A percentile compares a stretch with the other conserved stretches of the same genome.
Evolutionary conservation across 768 basidiomycete species (phyloP).

Genomic region (Wakefieldia striispora): DNA sequence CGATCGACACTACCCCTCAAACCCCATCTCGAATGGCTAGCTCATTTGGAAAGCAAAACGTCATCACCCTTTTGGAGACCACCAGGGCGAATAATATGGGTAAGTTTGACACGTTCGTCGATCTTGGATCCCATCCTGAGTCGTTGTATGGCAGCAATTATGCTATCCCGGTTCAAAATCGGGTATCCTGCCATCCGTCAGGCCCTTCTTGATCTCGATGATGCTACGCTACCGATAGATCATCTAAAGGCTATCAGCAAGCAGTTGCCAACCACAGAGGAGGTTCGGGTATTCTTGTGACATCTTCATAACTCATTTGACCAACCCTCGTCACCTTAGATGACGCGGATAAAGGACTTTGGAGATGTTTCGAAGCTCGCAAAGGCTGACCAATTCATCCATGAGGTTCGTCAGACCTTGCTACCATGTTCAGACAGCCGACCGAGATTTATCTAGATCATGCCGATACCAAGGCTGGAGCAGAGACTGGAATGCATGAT

Average conservation of each 20-base stretch:
- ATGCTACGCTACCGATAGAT: conserved; percentile 65
- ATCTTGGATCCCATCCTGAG: conserved; percentile 1
- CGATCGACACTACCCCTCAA: conserved; percentile 47
- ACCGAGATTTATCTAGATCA: conserved; percentile 52
- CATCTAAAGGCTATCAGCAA: conserved; percentile 71
- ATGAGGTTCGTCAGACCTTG: conserved; percentile 48
- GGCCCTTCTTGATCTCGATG: conserved; percentile 72
- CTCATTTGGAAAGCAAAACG: conserved; percentile 52
- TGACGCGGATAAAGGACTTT: conserved; percentile 64
- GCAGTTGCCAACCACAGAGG: conserved; percentile 78
- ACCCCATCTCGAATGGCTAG: conserved; percentile 41
- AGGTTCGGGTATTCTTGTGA: conserved; percentile 42
- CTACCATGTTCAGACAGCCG: neutral
- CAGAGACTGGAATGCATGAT: conserved; percentile 81
- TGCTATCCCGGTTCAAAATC: conserved; percentile 76
- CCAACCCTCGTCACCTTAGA: conserved; percentile 34
- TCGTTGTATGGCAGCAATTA: conserved; percentile 55
- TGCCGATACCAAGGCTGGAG: conserved; percentile 69
- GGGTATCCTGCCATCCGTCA: conserved; percentile 61
- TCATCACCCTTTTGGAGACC: conserved; percentile 74
- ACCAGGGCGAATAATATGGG: conserved; percentile 84
- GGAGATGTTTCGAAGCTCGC: conserved; percentile 72
- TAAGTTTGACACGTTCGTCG: conserved; percentile 27
- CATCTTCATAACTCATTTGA: neutral
- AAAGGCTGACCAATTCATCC: conserved; percentile 82